phyloP scores from a whole-genome alignment of 352 stramenopile species.

The Bremia lactucae region DNA sequence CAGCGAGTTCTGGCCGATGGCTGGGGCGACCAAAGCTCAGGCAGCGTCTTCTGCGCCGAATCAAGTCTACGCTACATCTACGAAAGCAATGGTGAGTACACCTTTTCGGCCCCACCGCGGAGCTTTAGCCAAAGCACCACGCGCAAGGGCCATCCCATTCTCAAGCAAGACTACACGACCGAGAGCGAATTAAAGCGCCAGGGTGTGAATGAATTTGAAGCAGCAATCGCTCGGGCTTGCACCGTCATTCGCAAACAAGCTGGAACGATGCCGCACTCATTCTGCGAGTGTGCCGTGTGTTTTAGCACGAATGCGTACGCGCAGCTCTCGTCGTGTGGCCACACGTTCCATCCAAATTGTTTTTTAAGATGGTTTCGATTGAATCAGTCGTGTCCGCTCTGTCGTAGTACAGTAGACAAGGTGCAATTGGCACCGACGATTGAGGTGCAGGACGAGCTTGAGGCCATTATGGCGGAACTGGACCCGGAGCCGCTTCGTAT shows the following conservation, averaged over 20 bases:
- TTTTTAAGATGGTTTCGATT: slow-evolving; percentile 71
- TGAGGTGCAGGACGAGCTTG: slow-evolving; percentile 49
- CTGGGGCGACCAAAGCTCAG: slow-evolving; percentile 40
- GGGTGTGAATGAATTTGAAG: slow-evolving; percentile 51
- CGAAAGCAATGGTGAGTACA: slow-evolving; percentile 23
- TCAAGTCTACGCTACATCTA: slow-evolving; percentile 77
- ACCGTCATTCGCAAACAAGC: slow-evolving; percentile 38
- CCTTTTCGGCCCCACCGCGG: not conserved
- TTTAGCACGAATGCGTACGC: slow-evolving; percentile 58
- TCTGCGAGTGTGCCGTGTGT: slow-evolving; percentile 64
- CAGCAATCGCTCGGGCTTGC: slow-evolving; percentile 51
- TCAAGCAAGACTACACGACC: slow-evolving; percentile 13
- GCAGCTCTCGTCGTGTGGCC: slow-evolving; percentile 53
- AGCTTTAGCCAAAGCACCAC: not conserved
- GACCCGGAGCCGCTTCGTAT: slow-evolving; percentile 36
- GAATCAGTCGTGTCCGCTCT: slow-evolving; percentile 68
- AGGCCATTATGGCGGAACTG: slow-evolving; percentile 70
- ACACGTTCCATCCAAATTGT: slow-evolving; percentile 72
- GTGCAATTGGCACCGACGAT: slow-evolving; percentile 41
- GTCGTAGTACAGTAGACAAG: slow-evolving; percentile 46
- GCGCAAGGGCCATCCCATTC: too few relatives aligned
- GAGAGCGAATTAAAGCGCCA: slow-evolving; percentile 1
- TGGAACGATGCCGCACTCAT: slow-evolving; percentile 37
- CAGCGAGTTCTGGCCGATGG: slow-evolving; percentile 61
- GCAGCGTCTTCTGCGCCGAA: slow-evolving; percentile 73